These are phyloP conservation scores for Salix arbutifolia DNA, from an alignment of 345 rosid genomes.

Conservation along the genomic window DNA sequence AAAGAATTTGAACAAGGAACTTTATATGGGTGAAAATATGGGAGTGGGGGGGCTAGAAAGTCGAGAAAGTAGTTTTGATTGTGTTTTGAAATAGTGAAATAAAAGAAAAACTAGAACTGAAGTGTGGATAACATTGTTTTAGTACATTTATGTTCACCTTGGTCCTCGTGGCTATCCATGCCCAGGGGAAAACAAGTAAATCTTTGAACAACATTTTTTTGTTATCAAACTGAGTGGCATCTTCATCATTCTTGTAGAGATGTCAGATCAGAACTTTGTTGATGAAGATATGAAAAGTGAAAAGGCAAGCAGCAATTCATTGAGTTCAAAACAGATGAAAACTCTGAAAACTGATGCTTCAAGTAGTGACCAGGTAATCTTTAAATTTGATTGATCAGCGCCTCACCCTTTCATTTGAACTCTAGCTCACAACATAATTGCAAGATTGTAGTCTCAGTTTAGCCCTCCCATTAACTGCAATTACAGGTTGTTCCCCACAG, in stretches of 20 bases:
- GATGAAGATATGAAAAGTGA: constrained; percentile 45
- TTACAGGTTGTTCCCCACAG: constrained; percentile 22
- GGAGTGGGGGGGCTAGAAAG: not conserved
- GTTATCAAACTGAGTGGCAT: not conserved
- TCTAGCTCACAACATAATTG: not conserved
- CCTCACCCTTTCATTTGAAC: not conserved
- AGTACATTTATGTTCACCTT: not conserved
- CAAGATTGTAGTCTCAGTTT: not conserved
- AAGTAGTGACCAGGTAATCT: constrained; percentile 39
- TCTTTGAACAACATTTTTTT: not conserved
- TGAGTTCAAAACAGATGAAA: constrained; percentile 44
- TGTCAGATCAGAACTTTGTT: constrained; percentile 80
- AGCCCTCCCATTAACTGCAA: not conserved
- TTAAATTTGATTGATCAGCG: not conserved
- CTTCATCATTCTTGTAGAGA: constrained; percentile 46
- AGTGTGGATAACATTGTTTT: not conserved
- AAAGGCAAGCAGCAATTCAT: constrained; percentile 10
- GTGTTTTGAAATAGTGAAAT: not conserved
- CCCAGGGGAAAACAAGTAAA: not conserved
- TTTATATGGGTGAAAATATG: not conserved
- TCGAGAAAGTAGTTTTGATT: not conserved
- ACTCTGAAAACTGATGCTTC: constrained; percentile 15
- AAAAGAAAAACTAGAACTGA: not conserved
- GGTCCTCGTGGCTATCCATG: not conserved
- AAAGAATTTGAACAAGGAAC: not conserved